Evolutionary conservation across 768 basidiomycete species (phyloP).

Genomic region (Mycena albidolilacea): DNA sequence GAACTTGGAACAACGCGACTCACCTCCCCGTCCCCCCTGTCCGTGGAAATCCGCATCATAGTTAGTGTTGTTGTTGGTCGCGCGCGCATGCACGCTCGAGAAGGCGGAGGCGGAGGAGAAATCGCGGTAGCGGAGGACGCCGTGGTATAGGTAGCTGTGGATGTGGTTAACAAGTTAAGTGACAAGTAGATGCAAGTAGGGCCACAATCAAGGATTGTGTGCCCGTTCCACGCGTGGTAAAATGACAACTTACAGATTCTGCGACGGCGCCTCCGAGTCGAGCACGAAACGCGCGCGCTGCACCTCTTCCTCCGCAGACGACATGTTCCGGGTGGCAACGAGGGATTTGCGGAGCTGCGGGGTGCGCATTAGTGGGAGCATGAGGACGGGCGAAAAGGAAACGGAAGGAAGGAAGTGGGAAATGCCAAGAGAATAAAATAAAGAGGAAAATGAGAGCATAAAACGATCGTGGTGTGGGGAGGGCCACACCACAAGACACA

Average conservation of each 20-base stretch:
- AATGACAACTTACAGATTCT: slow-evolving; percentile 70
- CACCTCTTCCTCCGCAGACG: slow-evolving; percentile 86
- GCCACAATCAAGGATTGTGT: too few relatives aligned
- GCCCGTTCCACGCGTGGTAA: too few relatives aligned
- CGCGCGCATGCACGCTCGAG: slow-evolving; percentile 30
- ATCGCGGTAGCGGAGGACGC: slow-evolving; percentile 77
- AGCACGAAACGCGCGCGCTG: slow-evolving; percentile 90
- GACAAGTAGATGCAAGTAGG: too few relatives aligned
- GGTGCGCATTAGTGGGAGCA: neutral
- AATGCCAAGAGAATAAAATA: neutral
- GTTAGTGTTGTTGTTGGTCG: slow-evolving; percentile 20
- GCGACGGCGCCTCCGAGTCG: slow-evolving; percentile 94
- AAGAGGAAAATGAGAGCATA: neutral
- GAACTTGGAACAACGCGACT: neutral
- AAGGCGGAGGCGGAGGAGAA: slow-evolving; percentile 30
- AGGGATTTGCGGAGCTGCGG: slow-evolving; percentile 74
- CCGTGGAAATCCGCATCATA: slow-evolving; percentile 27
- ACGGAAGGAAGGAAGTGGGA: too few relatives aligned
- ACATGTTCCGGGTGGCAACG: slow-evolving; percentile 80
- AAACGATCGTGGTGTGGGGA: too few relatives aligned
- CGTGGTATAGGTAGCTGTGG: slow-evolving; percentile 82
- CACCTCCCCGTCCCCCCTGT: neutral
- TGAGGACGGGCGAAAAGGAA: neutral
- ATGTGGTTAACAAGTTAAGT: too few relatives aligned
- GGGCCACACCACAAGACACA: too few relatives aligned